Base-by-base conservation (phyloP, 768 basidiomycete genomes). In the Russula dissimulans region DNA sequence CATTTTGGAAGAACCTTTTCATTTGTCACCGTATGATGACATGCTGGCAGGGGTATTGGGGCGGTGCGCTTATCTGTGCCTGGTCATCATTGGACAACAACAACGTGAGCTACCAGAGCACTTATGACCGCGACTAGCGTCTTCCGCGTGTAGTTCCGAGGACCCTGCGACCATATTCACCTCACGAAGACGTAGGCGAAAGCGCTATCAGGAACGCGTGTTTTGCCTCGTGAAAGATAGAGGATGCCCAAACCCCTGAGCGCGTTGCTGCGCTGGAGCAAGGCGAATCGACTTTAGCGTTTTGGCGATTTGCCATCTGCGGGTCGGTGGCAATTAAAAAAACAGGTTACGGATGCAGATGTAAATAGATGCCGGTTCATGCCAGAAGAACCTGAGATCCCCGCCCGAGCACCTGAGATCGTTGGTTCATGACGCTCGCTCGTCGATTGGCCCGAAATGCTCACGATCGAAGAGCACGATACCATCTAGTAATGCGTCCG, bases 251-350 rank as follows among this genome's bases (percentile, higher is more conserved):
- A 65, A 31, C 51, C 47, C 26, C 49, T 29, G 57, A 54, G 54
- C 50, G 10, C 56, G 41, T 38, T 48, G 32, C 44, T 58, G 41
- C 4, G 34, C 36, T 46, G 31, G 59, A 56, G 34, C 34, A 54
- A 57, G 59, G 62, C 52, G 56, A 56, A n/a, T 50, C 59, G 39
- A 43, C 42, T 56, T 65, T 65, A 65, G 15, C 65, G 61, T 65
- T 65, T 65, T 65, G 65, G 65, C 65, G 62, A 65, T 57, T 65
- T 65, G 48, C 64, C 61, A 61, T 63, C 60, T 36, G 34, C 50
- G 53, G 50, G 42, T 31, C 62, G 55, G 62, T 45, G 45, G 52
- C 57, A 55, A 39, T 54, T 43, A 14, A 8, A 26, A 26, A 26
- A 26, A 26, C 22, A 26, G 22, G 22, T 9, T 15, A 58, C 57